Evolutionary conservation across 106 monocot genomes (phyloP).

Genomic region (Platanthera guangdongensis): DNA sequence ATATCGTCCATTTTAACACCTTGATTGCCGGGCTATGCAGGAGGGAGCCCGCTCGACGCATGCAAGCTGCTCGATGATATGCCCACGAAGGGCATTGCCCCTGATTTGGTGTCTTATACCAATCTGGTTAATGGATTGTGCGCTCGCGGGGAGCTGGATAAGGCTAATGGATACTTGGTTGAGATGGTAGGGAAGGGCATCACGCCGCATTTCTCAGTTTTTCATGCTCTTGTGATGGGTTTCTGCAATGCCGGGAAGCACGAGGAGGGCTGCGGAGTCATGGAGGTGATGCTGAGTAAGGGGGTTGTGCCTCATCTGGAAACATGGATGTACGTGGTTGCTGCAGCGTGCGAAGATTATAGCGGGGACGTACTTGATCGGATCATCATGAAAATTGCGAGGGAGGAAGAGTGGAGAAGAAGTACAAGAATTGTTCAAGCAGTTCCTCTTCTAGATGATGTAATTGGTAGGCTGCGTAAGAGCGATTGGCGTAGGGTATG

Average conservation of each 20-base stretch:
- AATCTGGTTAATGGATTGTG: slow-evolving; percentile 66
- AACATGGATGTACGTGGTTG: slow-evolving; percentile 44
- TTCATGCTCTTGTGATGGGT: slow-evolving; percentile 64
- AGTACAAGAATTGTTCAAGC: slow-evolving; percentile 12
- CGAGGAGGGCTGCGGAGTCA: slow-evolving; percentile 35
- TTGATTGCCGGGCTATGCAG: slow-evolving; percentile 63
- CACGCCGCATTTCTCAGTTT: slow-evolving; percentile 73
- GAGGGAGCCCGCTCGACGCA: slow-evolving; percentile 56
- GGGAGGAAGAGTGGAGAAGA: slow-evolving; percentile 18
- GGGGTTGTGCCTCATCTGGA: slow-evolving; percentile 67
- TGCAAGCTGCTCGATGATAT: slow-evolving; percentile 87
- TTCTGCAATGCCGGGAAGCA: slow-evolving; percentile 60
- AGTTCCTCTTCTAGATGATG: slow-evolving; percentile 14
- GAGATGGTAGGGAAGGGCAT: slow-evolving; percentile 56
- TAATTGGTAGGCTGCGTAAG: slow-evolving; percentile 5
- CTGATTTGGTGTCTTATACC: slow-evolving; percentile 51
- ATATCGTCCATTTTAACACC: slow-evolving; percentile 77
- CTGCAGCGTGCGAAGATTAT: slow-evolving; percentile 25
- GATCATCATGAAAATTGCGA: slow-evolving; percentile 15
- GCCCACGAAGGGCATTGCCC: slow-evolving; percentile 38
- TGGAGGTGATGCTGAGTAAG: slow-evolving; percentile 48
- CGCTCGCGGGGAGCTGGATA: slow-evolving; percentile 36
- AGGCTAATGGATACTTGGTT: slow-evolving; percentile 49
- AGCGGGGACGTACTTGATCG: slow-evolving; percentile 14
- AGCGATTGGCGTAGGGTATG: not conserved